Evolutionary conservation across 2,329 filamentous ascomycete species (phyloP).

Genomic region (Colletotrichum lindemuthianum): DNA sequence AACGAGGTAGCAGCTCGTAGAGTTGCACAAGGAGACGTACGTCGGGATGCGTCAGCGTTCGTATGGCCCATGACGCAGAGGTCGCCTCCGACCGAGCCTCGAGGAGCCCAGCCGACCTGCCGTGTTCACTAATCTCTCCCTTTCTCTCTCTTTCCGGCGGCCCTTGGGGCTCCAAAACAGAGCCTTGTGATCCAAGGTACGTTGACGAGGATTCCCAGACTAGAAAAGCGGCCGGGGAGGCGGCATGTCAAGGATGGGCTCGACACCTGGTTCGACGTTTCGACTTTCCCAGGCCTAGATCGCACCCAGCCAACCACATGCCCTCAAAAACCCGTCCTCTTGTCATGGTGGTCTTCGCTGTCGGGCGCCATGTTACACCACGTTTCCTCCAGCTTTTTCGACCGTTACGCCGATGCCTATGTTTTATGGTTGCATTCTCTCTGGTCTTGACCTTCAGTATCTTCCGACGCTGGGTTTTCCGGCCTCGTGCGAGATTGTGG

Average conservation of each 20-base stretch:
- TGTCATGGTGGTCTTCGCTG: too few species aligned
- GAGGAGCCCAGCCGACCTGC: not conserved
- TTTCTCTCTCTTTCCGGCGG: too few species aligned
- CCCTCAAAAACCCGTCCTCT: too few species aligned
- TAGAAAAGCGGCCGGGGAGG: not conserved
- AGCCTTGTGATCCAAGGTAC: constrained; percentile 21
- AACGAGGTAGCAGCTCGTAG: not conserved
- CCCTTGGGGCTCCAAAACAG: not conserved
- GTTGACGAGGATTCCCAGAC: constrained; percentile 14
- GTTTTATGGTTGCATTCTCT: too few species aligned
- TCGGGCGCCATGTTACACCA: too few species aligned
- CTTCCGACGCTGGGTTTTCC: constrained; percentile 8
- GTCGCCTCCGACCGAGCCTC: not conserved
- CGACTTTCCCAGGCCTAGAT: too few species aligned
- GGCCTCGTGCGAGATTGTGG: constrained; percentile 11
- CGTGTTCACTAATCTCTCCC: constrained; percentile 12
- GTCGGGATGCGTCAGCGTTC: constrained; percentile 5
- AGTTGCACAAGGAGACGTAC: constrained; percentile 2
- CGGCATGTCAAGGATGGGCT: not conserved
- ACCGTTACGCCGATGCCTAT: too few species aligned
- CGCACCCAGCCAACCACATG: too few species aligned
- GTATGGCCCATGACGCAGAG: not conserved
- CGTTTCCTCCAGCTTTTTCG: too few species aligned
- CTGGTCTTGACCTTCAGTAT: not conserved
- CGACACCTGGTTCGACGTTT: too few species aligned